Conservation (phyloP, 2,329 filamentous ascomycete genomes). For the Dothideomycetidae sp. region DNA sequence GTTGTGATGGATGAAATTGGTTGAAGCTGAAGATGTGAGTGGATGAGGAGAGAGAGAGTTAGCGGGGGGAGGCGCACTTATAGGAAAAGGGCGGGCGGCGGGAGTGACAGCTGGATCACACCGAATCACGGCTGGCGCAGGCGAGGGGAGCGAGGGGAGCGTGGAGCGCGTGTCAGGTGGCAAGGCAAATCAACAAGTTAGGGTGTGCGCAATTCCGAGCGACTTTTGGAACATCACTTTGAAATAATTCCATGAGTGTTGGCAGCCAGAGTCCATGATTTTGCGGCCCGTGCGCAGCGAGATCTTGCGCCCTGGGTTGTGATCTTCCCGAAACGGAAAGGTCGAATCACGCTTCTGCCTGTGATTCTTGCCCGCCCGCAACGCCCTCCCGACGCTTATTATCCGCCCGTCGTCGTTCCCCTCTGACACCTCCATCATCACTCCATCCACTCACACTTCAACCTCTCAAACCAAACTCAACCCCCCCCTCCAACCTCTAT, state of each 20-base stretch:
- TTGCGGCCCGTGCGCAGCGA: conserved; percentile 4
- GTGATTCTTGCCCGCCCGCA: conserved; percentile 6
- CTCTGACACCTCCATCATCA: conserved; percentile 15
- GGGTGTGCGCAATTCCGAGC: conserved; percentile 5
- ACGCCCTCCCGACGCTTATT: conserved; percentile 3
- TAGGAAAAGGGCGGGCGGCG: conserved; percentile 11
- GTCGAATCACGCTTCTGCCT: conserved; percentile 5
- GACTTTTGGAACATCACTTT: conserved; percentile 6
- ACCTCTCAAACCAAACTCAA: conserved; percentile 15
- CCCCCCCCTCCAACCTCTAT: conserved; percentile 20
- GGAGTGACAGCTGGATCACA: conserved; percentile 11
- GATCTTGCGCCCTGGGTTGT: neutral
- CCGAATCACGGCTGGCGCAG: conserved; percentile 9
- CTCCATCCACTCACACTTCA: conserved; percentile 16
- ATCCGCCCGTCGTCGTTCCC: conserved; percentile 1
- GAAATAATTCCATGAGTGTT: conserved; percentile 6
- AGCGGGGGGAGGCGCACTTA: conserved; percentile 14
- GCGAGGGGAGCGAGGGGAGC: too few species aligned
- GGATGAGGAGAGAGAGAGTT: conserved; percentile 15
- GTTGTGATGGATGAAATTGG: conserved; percentile 15
- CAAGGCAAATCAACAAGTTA: conserved; percentile 10
- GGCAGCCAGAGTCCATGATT: conserved; percentile 6
- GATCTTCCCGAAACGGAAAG: conserved; percentile 6
- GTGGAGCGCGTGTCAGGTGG: conserved; percentile 8
- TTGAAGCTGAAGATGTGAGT: conserved; percentile 16